Percentiles rank a stretch among this genome's conserved stretches.
Conservation (phyloP, 768 basidiomycete genomes). For the Leccinellum albellum region DNA sequence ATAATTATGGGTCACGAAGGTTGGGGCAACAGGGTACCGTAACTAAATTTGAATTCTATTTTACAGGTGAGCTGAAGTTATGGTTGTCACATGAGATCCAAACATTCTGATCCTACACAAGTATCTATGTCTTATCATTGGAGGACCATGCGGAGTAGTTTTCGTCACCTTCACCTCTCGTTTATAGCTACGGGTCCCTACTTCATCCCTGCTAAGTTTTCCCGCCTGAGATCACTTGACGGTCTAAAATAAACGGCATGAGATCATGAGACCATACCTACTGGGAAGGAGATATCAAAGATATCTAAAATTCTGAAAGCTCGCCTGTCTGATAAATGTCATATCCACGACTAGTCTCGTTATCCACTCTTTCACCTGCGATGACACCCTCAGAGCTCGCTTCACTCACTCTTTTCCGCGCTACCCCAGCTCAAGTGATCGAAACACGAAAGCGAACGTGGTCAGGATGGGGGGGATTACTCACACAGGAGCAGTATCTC, state of each 20-base stretch:
- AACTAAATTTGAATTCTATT: too few species aligned
- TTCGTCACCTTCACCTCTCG: not conserved
- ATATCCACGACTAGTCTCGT: not conserved
- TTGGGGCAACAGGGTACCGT: too few species aligned
- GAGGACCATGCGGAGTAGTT: not conserved
- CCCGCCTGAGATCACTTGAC: not conserved
- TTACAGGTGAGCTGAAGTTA: not conserved
- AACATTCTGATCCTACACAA: not conserved
- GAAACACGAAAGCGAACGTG: constrained; percentile 39
- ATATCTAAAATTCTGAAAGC: too few species aligned
- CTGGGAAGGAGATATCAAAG: constrained; percentile 1
- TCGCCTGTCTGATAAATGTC: not conserved
- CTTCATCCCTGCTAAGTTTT: not conserved
- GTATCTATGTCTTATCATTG: not conserved
- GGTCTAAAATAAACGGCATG: not conserved
- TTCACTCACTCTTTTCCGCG: constrained; percentile 42
- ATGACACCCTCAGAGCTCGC: constrained; percentile 15
- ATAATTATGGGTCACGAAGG: too few species aligned
- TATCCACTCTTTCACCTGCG: not conserved
- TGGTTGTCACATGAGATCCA: too few species aligned
- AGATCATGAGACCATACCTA: not conserved
- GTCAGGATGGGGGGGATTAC: constrained; percentile 41
- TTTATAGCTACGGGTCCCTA: not conserved
- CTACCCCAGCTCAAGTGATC: constrained; percentile 43
- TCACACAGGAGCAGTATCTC: constrained; percentile 45